Evolutionary conservation across 257 asterid genomes (phyloP).

Genomic region (Gardenia jasminoides): DNA sequence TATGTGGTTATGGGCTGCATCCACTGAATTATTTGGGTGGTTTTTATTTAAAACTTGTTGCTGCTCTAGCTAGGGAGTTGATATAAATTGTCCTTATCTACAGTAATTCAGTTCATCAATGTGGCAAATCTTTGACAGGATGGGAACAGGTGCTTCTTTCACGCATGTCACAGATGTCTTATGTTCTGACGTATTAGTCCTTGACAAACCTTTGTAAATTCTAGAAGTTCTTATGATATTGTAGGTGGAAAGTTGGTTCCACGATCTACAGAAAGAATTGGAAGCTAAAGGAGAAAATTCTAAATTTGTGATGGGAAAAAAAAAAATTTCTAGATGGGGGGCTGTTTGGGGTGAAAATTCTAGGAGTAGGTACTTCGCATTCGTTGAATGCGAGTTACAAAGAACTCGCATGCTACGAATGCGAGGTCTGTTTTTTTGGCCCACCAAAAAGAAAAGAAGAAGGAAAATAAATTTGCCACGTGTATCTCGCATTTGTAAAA

Average conservation of each 20-base stretch:
- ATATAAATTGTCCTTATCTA: neutral
- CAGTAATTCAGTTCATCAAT: slow-evolving; percentile 61
- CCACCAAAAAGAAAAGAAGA: too few relatives aligned
- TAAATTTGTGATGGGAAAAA: too few relatives aligned
- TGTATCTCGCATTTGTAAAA: too few relatives aligned
- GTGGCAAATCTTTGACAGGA: slow-evolving; percentile 41
- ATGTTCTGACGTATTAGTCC: neutral
- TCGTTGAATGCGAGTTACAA: too few relatives aligned
- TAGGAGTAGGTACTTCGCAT: too few relatives aligned
- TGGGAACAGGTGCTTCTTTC: slow-evolving; percentile 71
- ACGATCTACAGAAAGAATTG: slow-evolving; percentile 32
- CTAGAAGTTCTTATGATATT: slow-evolving; percentile 1
- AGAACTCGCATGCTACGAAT: too few relatives aligned
- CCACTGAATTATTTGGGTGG: neutral
- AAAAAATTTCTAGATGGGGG: too few relatives aligned
- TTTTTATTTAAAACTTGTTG: neutral
- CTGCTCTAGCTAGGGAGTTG: neutral
- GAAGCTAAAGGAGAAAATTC: slow-evolving; percentile 32
- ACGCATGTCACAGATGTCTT: neutral
- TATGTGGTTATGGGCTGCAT: slow-evolving; percentile 20
- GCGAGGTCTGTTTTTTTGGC: too few relatives aligned
- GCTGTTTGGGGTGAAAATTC: too few relatives aligned
- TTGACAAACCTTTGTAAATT: slow-evolving; percentile 1
- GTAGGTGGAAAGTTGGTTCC: slow-evolving; percentile 74
- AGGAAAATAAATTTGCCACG: too few relatives aligned